Evolutionary conservation across 495 filamentous ascomycete species (phyloP), one percentile per base, ranked within the genome.

Genomic region (Choiromyces venosus): DNA sequence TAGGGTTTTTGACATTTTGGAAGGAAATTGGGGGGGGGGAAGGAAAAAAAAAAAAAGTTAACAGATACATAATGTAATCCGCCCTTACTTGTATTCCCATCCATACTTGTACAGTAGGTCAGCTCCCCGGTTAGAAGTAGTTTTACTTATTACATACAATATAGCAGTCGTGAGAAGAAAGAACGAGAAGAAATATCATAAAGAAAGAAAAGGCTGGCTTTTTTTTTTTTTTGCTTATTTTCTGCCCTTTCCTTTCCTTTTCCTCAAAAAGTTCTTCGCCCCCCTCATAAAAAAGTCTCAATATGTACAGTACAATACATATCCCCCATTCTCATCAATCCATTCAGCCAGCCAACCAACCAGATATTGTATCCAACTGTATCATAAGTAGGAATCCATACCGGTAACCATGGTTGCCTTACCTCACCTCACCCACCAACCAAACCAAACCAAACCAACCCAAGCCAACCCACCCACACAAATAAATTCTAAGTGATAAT

Each of bases 341-440:
- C 46, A 29, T 25, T n/a, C 46, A 4, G 8, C 46, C 46, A n/a
- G 25, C 46, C 46, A 56, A 56, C 46, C 25, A n/a, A n/a, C n/a
- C n/a, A n/a, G n/a, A n/a, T n/a, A n/a, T n/a, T n/a, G n/a, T n/a
- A n/a, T n/a, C n/a, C n/a, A n/a, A n/a, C n/a, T n/a, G n/a, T n/a
- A n/a, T n/a, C n/a, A 3, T 56, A 29, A n/a, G 46, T 56, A 56
- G 46, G 46, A 14, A 56, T 18, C 46, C 46, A 77, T 77, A 70
- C 69, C 76, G 56, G 74, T 77, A 77, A 76, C 72, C 72, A 72
- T 65, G 74, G 65, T 42, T 77, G 69, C 74, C 69, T 72, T 77
- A 72, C 75, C 73, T 69, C 73, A 66, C 73, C n/a, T n/a, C n/a
- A n/a, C n/a, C n/a, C n/a, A n/a, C n/a, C n/a, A 44, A 44, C 42